These are phyloP conservation scores for Pichia occidentalis DNA, from an alignment of 805 yeast genomes.

Conservation along the genomic window DNA sequence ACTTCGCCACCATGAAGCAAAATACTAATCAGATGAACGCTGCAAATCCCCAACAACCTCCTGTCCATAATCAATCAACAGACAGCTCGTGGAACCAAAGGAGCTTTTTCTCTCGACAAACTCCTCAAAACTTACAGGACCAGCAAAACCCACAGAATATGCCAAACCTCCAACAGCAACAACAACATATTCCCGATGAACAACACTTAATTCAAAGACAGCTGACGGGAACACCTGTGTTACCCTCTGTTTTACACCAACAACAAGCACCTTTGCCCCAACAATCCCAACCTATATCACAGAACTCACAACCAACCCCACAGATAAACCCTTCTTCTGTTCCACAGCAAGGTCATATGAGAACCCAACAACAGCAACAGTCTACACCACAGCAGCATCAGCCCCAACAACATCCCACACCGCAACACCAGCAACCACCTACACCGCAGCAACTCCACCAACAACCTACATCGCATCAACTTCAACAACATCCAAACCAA, in stretches of 20 bases:
- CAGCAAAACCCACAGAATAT: conserved; percentile 2
- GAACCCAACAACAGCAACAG: conserved; percentile 1
- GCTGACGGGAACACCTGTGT: too few relatives aligned
- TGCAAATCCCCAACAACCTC: too few relatives aligned
- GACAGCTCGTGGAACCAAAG: conserved; percentile 4
- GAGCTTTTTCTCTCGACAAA: conserved; percentile 11
- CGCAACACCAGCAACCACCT: conserved; percentile 13
- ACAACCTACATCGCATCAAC: conserved; percentile 15
- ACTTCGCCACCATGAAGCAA: conserved; percentile 52
- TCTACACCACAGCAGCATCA: conserved; percentile 5
- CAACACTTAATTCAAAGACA: too few relatives aligned
- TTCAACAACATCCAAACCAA: conserved; percentile 15
- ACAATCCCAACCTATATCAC: conserved; percentile 6
- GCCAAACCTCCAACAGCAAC: not conserved
- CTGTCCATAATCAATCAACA: conserved; percentile 7
- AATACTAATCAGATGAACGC: conserved; percentile 45
- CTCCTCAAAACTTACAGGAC: conserved; percentile 6
- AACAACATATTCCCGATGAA: not conserved
- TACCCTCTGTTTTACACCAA: too few relatives aligned
- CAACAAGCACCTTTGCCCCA: conserved; percentile 18
- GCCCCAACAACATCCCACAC: conserved; percentile 2
- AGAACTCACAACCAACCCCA: not conserved
- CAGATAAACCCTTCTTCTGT: too few relatives aligned
- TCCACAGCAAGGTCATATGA: too few relatives aligned
- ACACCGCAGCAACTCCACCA: conserved; percentile 5